Evolutionary conservation across 2,329 filamentous ascomycete genomes (phyloP).

Genomic region (Emmonsiellopsis sp.): DNA sequence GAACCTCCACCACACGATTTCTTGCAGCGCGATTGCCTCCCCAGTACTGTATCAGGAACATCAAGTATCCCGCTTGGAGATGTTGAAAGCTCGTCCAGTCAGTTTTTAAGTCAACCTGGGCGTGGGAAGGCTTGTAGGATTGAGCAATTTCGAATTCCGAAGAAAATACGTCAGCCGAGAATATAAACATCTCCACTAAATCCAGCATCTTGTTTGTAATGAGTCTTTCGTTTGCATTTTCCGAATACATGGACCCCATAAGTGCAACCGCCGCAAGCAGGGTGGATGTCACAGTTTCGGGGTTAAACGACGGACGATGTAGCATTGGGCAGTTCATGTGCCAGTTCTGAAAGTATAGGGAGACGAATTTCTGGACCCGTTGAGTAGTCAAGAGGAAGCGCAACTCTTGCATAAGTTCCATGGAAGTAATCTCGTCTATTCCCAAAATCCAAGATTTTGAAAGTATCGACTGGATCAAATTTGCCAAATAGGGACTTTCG

Average conservation of each 20-base stretch:
- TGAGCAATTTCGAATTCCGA: constrained; percentile 30
- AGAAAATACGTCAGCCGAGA: constrained; percentile 33
- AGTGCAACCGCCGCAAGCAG: constrained; percentile 33
- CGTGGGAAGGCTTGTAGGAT: constrained; percentile 19
- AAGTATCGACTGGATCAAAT: constrained; percentile 31
- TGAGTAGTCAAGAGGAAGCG: constrained; percentile 32
- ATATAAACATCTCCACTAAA: constrained; percentile 35
- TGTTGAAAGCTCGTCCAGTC: constrained; percentile 31
- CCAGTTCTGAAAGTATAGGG: constrained; percentile 37
- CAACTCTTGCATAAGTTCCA: constrained; percentile 30
- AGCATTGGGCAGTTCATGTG: constrained; percentile 37
- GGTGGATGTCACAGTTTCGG: constrained; percentile 25
- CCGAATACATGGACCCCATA: constrained; percentile 38
- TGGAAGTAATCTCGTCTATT: constrained; percentile 28
- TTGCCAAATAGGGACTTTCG: constrained; percentile 28
- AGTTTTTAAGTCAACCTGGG: constrained; percentile 14
- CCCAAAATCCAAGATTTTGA: constrained; percentile 29
- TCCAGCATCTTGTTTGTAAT: constrained; percentile 33
- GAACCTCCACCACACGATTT: constrained; percentile 33
- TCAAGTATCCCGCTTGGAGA: constrained; percentile 35
- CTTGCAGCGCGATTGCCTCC: constrained; percentile 28
- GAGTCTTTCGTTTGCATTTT: constrained; percentile 27
- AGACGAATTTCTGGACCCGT: constrained; percentile 32
- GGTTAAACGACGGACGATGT: constrained; percentile 33
- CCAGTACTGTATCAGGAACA: constrained; percentile 36